Base-by-base conservation (phyloP, 345 rosid genomes). In the Raphanus raphanistrum region DNA sequence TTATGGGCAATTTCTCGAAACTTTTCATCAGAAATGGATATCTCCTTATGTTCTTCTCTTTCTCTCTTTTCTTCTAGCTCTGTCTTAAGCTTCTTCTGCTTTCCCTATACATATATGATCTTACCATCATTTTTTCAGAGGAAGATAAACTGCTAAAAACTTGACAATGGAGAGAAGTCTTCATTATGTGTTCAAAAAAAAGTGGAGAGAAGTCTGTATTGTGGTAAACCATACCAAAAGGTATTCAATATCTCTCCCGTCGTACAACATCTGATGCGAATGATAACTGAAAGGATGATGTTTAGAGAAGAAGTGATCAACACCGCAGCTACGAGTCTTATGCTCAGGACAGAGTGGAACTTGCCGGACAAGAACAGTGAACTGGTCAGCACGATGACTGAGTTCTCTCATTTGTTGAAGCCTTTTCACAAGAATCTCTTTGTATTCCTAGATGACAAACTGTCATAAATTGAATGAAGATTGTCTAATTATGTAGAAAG, bases 301-400 rank as follows among this genome's bases (percentile, higher is more conserved):
- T 78, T 81, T 90, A 69, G 91, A 87, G 74, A 94, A 94, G 76
- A 94, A 92, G 82, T 92, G 92, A 45, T 88, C 90, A 77, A 94
- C 95, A 57, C 82, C 77, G 79, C 95, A 94, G 8, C 87, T 85
- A 45, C 60, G 76, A 57, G 85, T 76, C 72, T 82, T 74, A 78
- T 90, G 95, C 21, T 85, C 90, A 33, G 36, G 17, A 45, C 98
- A 94, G 3, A 86, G 54, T 2, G 98, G 98, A 74, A 94, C 83
- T 77, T 88, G 90, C 55, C 89, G 85, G 80, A 89, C 95, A 65
- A 92, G 87, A 86, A 88, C 82, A 33, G 89, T 86, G 73, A 92
- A 92, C 25, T 89, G 97, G 67, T 94, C 90, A 43, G 96, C 90
- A 36, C 86, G 90, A 78, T 85, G 84, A 66, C 90, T 84, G 27